Percentiles rank a stretch among this genome's conserved stretches.
Evolutionary conservation across 225 moss, liverwort and hornwort genomes (phyloP).

Genomic region (Pseudisothecium myosuroides): DNA sequence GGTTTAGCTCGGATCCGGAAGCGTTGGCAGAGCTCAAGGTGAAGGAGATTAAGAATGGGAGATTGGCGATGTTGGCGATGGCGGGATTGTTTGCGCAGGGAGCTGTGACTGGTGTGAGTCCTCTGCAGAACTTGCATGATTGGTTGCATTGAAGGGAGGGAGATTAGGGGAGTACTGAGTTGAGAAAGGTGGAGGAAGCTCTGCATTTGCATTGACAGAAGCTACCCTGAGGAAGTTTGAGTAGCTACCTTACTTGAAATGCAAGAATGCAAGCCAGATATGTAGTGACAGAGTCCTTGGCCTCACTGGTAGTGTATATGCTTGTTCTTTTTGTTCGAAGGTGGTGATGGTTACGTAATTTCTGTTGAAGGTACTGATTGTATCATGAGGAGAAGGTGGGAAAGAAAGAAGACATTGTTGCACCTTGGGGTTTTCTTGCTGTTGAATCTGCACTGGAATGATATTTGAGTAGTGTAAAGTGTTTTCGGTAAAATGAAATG

Average conservation of each 20-base stretch:
- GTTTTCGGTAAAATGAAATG: background rate
- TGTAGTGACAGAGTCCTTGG: background rate
- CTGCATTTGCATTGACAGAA: background rate
- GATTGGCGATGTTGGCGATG: slow-evolving; percentile 44
- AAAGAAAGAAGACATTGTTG: background rate
- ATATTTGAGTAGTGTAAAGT: background rate
- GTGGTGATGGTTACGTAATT: background rate
- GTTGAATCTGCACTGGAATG: background rate
- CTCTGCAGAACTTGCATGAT: slow-evolving; percentile 21
- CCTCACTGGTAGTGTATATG: background rate
- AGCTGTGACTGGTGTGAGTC: slow-evolving; percentile 15
- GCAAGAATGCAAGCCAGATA: background rate
- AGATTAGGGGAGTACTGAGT: background rate
- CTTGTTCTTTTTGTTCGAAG: background rate
- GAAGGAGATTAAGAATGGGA: slow-evolving; percentile 44
- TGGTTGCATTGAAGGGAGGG: background rate
- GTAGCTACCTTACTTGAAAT: background rate
- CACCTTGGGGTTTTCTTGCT: background rate
- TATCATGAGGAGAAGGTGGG: background rate
- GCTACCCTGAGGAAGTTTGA: background rate
- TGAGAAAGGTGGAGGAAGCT: background rate
- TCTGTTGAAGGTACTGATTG: background rate
- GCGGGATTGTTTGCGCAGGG: slow-evolving; percentile 40
- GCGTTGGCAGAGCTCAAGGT: slow-evolving; percentile 35
- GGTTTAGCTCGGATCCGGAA: slow-evolving; percentile 23